Percentiles rank a stretch among this genome's conserved stretches.
Evolutionary conservation across 2,329 filamentous ascomycete genomes (phyloP).

Genomic region (Exophiala dermatitidis): DNA sequence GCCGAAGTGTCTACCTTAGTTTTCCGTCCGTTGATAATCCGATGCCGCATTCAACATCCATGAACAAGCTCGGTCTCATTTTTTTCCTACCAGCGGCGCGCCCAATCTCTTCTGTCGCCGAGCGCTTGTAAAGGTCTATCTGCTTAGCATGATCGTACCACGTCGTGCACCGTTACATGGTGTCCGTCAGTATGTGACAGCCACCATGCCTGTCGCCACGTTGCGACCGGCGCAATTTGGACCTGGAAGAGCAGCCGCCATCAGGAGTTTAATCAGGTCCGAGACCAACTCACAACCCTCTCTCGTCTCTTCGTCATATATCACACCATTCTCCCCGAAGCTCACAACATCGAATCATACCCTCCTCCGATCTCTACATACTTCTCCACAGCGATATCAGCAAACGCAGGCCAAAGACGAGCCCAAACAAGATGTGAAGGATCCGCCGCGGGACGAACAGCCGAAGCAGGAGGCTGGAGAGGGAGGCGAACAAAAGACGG

Average conservation of each 20-base stretch:
- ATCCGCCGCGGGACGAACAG: conserved; percentile 24
- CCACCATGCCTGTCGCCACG: conserved; percentile 16
- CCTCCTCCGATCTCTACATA: conserved; percentile 22
- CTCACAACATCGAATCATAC: conserved; percentile 9
- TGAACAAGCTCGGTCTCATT: conserved; percentile 9
- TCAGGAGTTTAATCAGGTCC: conserved; percentile 14
- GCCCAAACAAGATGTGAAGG: conserved; percentile 26
- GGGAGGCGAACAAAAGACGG: conserved; percentile 23
- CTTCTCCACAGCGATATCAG: conserved; percentile 18
- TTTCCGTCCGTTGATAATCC: conserved; percentile 6
- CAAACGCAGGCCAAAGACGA: conserved; percentile 25
- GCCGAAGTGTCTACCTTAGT: conserved; percentile 9
- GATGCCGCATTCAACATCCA: background rate
- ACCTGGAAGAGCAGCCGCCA: conserved; percentile 21
- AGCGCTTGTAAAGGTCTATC: background rate
- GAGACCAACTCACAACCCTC: background rate
- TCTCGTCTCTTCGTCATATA: conserved; percentile 5
- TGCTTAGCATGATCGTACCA: conserved; percentile 24
- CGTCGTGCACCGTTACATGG: conserved; percentile 20
- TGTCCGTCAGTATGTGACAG: conserved; percentile 26
- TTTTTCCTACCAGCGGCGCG: conserved; percentile 1
- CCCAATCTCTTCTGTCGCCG: background rate
- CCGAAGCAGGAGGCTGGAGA: conserved; percentile 37
- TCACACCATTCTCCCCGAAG: conserved; percentile 12
- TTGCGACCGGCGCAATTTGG: conserved; percentile 21